phyloP scores from a whole-genome alignment of 2,329 filamentous ascomycete genomes.

The Fusarium siculi region DNA sequence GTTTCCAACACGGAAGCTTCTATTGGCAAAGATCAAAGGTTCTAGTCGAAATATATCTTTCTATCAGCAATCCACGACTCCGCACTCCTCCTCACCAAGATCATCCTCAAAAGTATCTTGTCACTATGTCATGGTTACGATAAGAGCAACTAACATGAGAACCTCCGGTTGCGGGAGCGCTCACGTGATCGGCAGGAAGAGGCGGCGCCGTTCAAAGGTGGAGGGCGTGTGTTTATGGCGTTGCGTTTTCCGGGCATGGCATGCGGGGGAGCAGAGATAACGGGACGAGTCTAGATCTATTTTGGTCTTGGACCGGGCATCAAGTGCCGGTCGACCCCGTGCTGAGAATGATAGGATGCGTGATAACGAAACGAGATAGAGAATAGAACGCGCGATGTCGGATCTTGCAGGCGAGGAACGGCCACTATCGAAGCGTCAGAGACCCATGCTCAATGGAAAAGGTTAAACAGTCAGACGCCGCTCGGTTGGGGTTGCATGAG shows the following conservation, averaged over 20 bases:
- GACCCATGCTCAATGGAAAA: not conserved
- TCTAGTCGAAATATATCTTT: slow-evolving; percentile 33
- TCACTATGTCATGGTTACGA: slow-evolving; percentile 32
- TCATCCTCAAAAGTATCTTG: slow-evolving; percentile 11
- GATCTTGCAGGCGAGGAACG: slow-evolving; percentile 10
- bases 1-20: slow-evolving; percentile 20
- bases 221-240: slow-evolving; percentile 22
- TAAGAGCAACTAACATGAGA: slow-evolving; percentile 34
- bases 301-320: slow-evolving; percentile 25
- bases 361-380: slow-evolving; percentile 18
- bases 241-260: slow-evolving; percentile 4
- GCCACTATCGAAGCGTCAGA: slow-evolving; percentile 4
- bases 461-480: not conserved
- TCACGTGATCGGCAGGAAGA: slow-evolving; percentile 34
- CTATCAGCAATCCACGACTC: slow-evolving; percentile 14
- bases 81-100: slow-evolving; percentile 18
- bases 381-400: slow-evolving; percentile 18
- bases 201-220: not conserved
- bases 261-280: slow-evolving; percentile 33
- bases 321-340: slow-evolving; percentile 28
- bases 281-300: slow-evolving; percentile 14
- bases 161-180: slow-evolving; percentile 34
- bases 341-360: slow-evolving; percentile 22
- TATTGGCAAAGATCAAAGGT: slow-evolving; percentile 26
- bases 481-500: slow-evolving; percentile 12